Conservation (phyloP, 208 protist genomes). For the Acanthamoeba divionensis region DNA sequence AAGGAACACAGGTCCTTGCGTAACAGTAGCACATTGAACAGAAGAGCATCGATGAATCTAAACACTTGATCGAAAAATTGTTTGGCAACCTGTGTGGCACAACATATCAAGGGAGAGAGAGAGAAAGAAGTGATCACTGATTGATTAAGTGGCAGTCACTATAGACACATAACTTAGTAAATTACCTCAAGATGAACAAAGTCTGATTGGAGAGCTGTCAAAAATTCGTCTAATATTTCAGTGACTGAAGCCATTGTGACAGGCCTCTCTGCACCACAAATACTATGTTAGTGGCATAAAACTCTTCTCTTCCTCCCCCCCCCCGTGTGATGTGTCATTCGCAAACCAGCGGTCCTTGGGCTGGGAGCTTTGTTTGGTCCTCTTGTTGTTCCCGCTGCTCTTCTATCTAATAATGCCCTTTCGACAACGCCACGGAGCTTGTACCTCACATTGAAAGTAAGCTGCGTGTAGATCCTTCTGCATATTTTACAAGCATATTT, state of each 20-base stretch:
- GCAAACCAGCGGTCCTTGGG: too few species aligned
- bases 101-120: too few species aligned
- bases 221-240: background rate
- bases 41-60: constrained; percentile 20
- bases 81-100: constrained; percentile 32
- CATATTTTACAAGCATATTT: too few species aligned
- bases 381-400: too few species aligned
- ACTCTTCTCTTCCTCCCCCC: too few species aligned
- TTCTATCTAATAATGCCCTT: background rate
- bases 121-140: too few species aligned
- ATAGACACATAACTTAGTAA: too few species aligned
- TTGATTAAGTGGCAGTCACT: too few species aligned
- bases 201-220: background rate
- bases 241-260: background rate
- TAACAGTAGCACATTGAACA: constrained; percentile 46
- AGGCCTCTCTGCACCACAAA: background rate
- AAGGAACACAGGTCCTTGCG: constrained; percentile 19
- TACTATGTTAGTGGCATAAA: too few species aligned
- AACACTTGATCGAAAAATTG: constrained; percentile 48
- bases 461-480: background rate
- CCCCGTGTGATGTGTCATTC: too few species aligned
- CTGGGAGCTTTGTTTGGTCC: too few species aligned
- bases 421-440: background rate
- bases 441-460: background rate
- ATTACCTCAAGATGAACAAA: constrained; percentile 4